Evolutionary conservation across 345 rosid genomes (phyloP), one percentile per base, ranked within the genome.

Genomic region (Linum tenue): DNA sequence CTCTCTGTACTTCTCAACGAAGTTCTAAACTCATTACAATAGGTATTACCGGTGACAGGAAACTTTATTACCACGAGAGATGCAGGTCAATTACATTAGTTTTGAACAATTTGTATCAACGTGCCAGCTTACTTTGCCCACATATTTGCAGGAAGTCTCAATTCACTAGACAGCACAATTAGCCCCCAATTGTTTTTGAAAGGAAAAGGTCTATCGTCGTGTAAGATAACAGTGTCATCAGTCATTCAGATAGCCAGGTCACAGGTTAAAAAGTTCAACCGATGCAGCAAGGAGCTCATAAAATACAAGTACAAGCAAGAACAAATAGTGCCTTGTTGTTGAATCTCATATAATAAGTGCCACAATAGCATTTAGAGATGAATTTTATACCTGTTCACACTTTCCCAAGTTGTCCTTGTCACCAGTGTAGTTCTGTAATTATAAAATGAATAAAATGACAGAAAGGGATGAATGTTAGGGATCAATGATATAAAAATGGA

Each of bases 341-440:
- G 17, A 22, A 59, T 16, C 64, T 17, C 50, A 9, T 48, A 48
- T 3, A 48, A 48, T 48, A 48, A 9, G 14, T 22, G 14, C 53
- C 53, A 48, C 53, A 48, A 3, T 48, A 15, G 14, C 53, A 63
- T 35, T 39, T 56, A 50, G 64, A 73, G 37, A 39, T 14, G 15
- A 65, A 2, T 64, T 61, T 67, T 85, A 70, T 39, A 94, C 99
- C 97, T 88, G 97, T 73, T 95, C 99, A 78, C 97, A 95, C 81
- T 87, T 95, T 76, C 99, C 97, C 76, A 95, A 76, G 62, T 66
- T 81, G 44, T 79, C 83, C 78, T 78, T 85, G 84, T 95, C 91
- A 55, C 99, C 97, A 44, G 85, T 80, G 71, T 85, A 95, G 70
- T 73, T 77, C 99, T 95, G 69, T 55, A 12, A 57, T 39, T 31